Percentiles rank a stretch among this genome's conserved stretches.
phyloP scores from a whole-genome alignment of 2,329 filamentous ascomycete species.

The Aspergillus vadensis region DNA sequence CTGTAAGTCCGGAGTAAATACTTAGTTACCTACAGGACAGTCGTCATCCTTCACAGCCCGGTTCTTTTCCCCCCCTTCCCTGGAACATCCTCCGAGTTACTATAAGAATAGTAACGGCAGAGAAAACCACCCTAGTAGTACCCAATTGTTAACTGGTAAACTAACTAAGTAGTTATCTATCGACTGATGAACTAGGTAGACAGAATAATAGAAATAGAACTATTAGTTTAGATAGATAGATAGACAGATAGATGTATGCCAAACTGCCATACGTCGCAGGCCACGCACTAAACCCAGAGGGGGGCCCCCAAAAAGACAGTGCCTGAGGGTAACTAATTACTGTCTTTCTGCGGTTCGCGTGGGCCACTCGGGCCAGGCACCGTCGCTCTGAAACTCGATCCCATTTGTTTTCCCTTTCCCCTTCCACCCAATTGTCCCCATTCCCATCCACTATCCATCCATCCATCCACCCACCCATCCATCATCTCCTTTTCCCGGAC shows the following conservation, averaged over 20 bases:
- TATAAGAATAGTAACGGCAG: too few relatives aligned
- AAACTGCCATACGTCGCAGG: not conserved
- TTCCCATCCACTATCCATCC: not conserved
- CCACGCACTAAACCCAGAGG: not conserved
- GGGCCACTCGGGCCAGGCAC: slow-evolving; percentile 2
- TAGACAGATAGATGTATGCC: too few relatives aligned
- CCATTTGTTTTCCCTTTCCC: slow-evolving; percentile 4
- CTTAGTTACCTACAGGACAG: too few relatives aligned
- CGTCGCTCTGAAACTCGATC: slow-evolving; percentile 5
- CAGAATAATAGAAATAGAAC: not conserved
- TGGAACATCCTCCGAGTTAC: too few relatives aligned
- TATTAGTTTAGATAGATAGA: not conserved
- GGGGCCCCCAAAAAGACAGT: not conserved
- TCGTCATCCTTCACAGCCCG: too few relatives aligned
- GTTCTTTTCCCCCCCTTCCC: too few relatives aligned
- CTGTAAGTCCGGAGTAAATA: too few relatives aligned
- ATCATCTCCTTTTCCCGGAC: slow-evolving; percentile 4
- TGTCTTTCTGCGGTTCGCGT: not conserved
- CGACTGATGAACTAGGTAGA: not conserved
- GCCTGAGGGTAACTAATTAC: too few relatives aligned
- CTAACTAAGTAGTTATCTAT: too few relatives aligned
- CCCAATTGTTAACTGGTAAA: too few relatives aligned
- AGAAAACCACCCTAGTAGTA: too few relatives aligned
- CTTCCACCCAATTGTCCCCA: not conserved
- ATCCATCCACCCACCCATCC: not conserved